Conservation (phyloP, 2,329 filamentous ascomycete genomes). For the Tolypocladium capitatum region DNA sequence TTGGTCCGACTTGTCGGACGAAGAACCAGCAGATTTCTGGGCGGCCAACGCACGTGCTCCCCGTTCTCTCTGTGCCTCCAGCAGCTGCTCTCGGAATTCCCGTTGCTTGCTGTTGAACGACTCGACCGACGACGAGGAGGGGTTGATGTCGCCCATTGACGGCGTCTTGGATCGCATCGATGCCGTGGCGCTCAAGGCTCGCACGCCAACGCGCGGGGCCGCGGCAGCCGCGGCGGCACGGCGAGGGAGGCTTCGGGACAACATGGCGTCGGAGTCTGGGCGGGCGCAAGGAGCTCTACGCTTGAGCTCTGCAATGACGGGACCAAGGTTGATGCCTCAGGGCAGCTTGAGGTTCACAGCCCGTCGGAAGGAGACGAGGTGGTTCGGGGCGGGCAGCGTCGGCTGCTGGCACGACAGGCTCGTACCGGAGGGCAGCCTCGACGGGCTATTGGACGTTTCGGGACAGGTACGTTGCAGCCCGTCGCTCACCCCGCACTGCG, state of each 20-base stretch:
- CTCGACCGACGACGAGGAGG: conserved; percentile 49
- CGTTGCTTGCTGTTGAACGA: conserved; percentile 75
- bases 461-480: conserved; percentile 7
- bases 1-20: conserved; percentile 26
- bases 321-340: neutral
- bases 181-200: conserved; percentile 45
- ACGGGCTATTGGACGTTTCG: conserved; percentile 14
- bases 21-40: conserved; percentile 27
- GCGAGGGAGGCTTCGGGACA: conserved; percentile 37
- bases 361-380: neutral
- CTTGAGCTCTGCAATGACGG: neutral
- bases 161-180: conserved; percentile 40
- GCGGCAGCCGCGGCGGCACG: conserved; percentile 24
- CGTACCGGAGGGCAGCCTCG: conserved; percentile 16
- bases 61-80: conserved; percentile 65
- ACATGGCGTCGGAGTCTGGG: conserved; percentile 30
- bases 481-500: conserved; percentile 11
- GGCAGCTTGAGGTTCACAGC: neutral
- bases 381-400: neutral
- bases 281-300: neutral
- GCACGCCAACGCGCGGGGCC: conserved; percentile 33
- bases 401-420: too few species aligned
- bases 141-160: conserved; percentile 73
- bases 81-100: conserved; percentile 71
- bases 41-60: conserved; percentile 62